Conservation (phyloP, 2,329 filamentous ascomycete species). For the Sporothrix protearum region DNA sequence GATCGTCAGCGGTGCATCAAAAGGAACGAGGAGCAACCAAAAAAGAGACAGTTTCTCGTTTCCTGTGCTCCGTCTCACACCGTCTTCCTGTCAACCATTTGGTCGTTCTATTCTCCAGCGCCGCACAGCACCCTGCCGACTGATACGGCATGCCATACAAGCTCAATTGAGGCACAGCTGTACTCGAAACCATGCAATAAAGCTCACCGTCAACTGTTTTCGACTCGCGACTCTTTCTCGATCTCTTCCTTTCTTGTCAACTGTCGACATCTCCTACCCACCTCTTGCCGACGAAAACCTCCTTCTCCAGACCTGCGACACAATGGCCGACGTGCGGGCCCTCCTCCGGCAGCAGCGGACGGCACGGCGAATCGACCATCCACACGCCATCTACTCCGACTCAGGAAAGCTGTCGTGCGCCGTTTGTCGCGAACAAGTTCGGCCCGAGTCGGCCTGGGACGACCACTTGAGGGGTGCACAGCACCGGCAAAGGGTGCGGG, state of each 20-base stretch:
- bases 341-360: conserved; percentile 75
- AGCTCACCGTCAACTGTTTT: not conserved
- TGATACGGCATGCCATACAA: not conserved
- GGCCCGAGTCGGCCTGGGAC: conserved; percentile 65
- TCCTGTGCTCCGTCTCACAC: not conserved
- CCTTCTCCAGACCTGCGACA: not conserved
- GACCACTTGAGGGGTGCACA: conserved; percentile 51
- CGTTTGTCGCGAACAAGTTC: conserved; percentile 61
- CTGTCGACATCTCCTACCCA: not conserved
- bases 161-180: not conserved
- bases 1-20: conserved; percentile 4
- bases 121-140: not conserved
- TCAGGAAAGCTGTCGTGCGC: conserved; percentile 65
- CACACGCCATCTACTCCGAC: conserved; percentile 64
- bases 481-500: conserved; percentile 40
- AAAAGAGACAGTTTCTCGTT: not conserved
- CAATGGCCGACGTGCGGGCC: conserved; percentile 75
- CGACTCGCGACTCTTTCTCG: not conserved
- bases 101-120: not conserved
- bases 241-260: not conserved
- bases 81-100: not conserved
- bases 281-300: not conserved
- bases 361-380: conserved; percentile 67
- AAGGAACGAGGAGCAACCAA: not conserved
- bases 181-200: not conserved